A percentile compares a stretch with the other conserved stretches of the same genome.
Conservation (phyloP, 306 rosid genomes). For the Casuarina glauca region DNA sequence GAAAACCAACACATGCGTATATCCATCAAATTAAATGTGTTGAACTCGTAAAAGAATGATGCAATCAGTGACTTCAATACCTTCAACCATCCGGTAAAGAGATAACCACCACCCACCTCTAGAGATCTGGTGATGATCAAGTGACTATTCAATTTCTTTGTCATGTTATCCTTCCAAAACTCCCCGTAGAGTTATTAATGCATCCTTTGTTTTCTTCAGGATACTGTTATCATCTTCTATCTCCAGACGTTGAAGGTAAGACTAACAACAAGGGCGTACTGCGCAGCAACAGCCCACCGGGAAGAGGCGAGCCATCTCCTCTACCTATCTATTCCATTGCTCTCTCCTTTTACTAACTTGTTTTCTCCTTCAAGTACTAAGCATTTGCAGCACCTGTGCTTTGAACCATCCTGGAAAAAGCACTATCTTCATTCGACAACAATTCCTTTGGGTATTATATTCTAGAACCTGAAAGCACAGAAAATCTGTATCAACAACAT, state of each 20-base stretch:
- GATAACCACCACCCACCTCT: conserved; percentile 78
- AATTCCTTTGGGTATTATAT: conserved; percentile 57
- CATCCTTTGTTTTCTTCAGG: conserved; percentile 59
- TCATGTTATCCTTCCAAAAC: conserved; percentile 83
- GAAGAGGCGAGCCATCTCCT: conserved; percentile 44
- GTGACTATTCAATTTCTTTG: conserved; percentile 51
- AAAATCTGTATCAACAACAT: neutral
- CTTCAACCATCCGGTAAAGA: conserved; percentile 86
- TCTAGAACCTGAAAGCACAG: conserved; percentile 59
- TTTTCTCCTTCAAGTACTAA: conserved; percentile 34
- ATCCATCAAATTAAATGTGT: neutral
- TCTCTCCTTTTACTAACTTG: conserved; percentile 20
- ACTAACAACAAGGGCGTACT: conserved; percentile 64
- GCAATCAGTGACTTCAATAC: conserved; percentile 32
- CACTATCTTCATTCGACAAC: conserved; percentile 53
- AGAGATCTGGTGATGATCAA: conserved; percentile 45
- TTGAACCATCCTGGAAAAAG: conserved; percentile 74
- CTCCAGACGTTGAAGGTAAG: conserved; percentile 61
- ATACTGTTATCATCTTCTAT: conserved; percentile 36
- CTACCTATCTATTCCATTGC: conserved; percentile 23
- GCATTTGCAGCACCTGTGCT: conserved; percentile 96
- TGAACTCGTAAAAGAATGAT: no score
- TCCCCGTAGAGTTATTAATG: conserved; percentile 63
- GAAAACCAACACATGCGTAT: neutral
- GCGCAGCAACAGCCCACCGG: conserved; percentile 67